Percentiles rank a stretch among this genome's conserved stretches.
Evolutionary conservation across 345 rosid genomes (phyloP).

Genomic region (Hibiscus tridactylites): DNA sequence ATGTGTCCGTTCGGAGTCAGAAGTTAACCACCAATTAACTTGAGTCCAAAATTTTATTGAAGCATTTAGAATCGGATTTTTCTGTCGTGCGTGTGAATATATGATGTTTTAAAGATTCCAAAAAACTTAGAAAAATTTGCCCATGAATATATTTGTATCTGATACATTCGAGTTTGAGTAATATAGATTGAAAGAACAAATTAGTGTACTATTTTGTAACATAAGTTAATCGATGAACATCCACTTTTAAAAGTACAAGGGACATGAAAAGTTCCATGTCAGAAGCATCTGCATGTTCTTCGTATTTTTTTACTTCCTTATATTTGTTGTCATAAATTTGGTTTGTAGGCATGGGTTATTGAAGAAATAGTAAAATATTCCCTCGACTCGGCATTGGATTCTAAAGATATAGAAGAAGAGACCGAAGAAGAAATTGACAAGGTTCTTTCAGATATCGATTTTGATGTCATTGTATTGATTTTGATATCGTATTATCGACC

Average conservation of each 20-base stretch:
- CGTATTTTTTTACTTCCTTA: neutral
- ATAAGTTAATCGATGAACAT: too few species aligned
- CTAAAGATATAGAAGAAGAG: conserved; percentile 44
- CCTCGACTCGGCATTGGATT: conserved; percentile 36
- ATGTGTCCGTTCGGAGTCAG: too few species aligned
- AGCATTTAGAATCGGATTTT: too few species aligned
- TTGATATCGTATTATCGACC: too few species aligned
- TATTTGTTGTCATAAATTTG: neutral
- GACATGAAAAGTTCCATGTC: neutral
- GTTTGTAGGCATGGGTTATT: conserved; percentile 39
- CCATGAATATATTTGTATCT: neutral
- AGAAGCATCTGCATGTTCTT: conserved; percentile 1
- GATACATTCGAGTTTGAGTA: neutral
- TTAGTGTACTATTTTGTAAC: neutral
- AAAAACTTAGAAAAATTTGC: neutral
- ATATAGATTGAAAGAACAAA: neutral
- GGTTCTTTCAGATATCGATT: conserved; percentile 35
- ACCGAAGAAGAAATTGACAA: conserved; percentile 44
- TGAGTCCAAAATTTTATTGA: too few species aligned
- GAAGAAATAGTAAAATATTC: conserved; percentile 39
- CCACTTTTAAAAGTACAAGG: neutral
- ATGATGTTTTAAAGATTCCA: too few species aligned
- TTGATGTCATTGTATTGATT: too few species aligned
- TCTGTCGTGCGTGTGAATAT: too few species aligned
- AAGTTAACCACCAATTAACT: too few species aligned